Conservation (phyloP, 306 rosid species). For the Vigna reflexopilosa region DNA sequence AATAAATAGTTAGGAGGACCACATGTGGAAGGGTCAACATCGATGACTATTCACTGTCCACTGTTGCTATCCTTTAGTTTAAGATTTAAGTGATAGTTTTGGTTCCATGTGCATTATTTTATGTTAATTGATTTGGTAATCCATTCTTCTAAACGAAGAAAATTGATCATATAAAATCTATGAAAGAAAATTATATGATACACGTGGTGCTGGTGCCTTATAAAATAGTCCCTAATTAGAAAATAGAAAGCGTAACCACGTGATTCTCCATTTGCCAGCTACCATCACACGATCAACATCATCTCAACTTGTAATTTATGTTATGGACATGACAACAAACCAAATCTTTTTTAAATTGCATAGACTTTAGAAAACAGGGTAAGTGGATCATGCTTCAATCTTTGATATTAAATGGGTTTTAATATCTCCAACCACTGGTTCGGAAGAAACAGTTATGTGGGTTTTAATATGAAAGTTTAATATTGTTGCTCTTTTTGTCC, state of each 20-base stretch:
- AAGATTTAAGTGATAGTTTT: no score
- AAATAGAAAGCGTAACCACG: constrained; percentile 14
- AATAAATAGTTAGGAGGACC: neutral
- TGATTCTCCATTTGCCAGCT: constrained; percentile 42
- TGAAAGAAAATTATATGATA: neutral
- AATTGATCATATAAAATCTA: neutral
- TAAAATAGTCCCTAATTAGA: constrained; percentile 11
- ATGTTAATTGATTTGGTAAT: no score
- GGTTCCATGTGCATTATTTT: no score
- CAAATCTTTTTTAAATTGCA: neutral
- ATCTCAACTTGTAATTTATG: neutral
- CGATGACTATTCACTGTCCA: no score
- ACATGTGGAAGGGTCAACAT: neutral
- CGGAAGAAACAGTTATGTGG: neutral
- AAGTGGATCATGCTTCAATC: neutral
- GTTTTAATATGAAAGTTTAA: neutral
- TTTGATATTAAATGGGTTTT: neutral
- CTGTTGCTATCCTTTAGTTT: no score
- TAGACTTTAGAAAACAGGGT: constrained; percentile 1
- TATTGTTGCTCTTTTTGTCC: neutral
- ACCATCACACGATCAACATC: constrained; percentile 5
- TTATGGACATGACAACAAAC: constrained; percentile 18
- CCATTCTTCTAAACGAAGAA: no score
- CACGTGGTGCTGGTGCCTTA: neutral
- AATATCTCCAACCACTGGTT: neutral